These are phyloP conservation scores for Nepenthes mirabilis DNA, from an alignment of 148 eudicot species.

Conservation along the genomic window DNA sequence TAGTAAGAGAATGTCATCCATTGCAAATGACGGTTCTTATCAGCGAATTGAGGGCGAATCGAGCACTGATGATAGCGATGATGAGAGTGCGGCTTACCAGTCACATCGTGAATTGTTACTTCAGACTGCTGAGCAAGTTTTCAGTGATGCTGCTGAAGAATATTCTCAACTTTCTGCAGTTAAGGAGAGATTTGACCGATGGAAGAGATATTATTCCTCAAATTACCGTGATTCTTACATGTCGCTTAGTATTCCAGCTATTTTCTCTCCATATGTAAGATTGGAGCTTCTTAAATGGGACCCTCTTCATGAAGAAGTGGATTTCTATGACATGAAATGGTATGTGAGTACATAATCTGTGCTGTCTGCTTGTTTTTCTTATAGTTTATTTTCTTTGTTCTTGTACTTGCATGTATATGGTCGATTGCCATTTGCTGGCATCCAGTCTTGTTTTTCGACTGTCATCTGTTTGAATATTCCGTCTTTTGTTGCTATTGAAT, in stretches of 20 bases:
- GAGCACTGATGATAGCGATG: constrained; percentile 97
- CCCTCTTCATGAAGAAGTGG: constrained; percentile 77
- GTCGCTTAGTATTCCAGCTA: constrained; percentile 73
- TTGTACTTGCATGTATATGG: too few species aligned
- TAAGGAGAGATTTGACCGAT: constrained; percentile 61
- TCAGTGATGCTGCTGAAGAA: constrained; percentile 79
- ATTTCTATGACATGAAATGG: constrained; percentile 90
- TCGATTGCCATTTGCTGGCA: too few species aligned
- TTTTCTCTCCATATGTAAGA: constrained; percentile 94
- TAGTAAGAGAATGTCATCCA: constrained; percentile 40
- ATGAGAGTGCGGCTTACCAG: constrained; percentile 57
- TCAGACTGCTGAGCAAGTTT: constrained; percentile 68
- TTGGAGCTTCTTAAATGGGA: constrained; percentile 98
- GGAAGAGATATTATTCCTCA: constrained; percentile 66
- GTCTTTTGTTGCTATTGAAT: too few species aligned
- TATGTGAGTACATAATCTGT: constrained; percentile 27
- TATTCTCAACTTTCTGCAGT: constrained; percentile 69
- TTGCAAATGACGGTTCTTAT: constrained; percentile 28
- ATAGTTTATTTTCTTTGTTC: background rate
- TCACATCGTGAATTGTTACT: constrained; percentile 63
- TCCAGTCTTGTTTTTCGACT: too few species aligned
- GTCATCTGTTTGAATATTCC: too few species aligned
- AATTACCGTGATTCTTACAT: constrained; percentile 82
- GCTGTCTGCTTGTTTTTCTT: constrained; percentile 6
- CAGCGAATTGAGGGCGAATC: constrained; percentile 85